A percentile compares a stretch with the other conserved stretches of the same genome.
Conservation (phyloP, 2,329 filamentous ascomycete species). For the Cladosporium colombiae region DNA sequence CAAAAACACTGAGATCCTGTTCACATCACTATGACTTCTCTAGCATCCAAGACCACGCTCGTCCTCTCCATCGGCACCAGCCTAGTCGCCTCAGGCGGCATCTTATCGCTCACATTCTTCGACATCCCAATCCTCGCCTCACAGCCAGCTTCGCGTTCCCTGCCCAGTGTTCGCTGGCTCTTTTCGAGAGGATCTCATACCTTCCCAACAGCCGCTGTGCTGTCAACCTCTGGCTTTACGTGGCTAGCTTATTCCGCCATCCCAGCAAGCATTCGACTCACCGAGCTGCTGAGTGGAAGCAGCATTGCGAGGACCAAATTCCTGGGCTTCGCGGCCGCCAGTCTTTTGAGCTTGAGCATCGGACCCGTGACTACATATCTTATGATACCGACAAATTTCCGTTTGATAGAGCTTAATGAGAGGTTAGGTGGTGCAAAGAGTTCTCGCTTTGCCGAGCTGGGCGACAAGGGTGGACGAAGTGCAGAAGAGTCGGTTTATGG, state of each 20-base stretch:
- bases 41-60: conserved; percentile 1
- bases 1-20: neutral
- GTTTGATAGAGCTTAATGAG: conserved; percentile 34
- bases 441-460: conserved; percentile 24
- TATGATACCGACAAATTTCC: conserved; percentile 34
- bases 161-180: conserved; percentile 31
- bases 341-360: conserved; percentile 28
- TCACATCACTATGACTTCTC: neutral
- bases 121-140: conserved; percentile 30
- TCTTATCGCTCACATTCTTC: conserved; percentile 30
- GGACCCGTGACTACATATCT: conserved; percentile 26
- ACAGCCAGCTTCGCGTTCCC: conserved; percentile 31
- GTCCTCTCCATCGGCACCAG: conserved; percentile 27
- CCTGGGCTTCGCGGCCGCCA: conserved; percentile 20
- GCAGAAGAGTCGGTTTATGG: conserved; percentile 31
- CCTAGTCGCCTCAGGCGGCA: conserved; percentile 27
- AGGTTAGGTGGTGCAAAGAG: conserved; percentile 30
- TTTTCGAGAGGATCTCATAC: conserved; percentile 32
- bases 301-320: neutral
- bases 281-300: conserved; percentile 23
- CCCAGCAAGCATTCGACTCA: conserved; percentile 17
- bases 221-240: conserved; percentile 28
- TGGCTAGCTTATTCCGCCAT: conserved; percentile 30
- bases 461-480: conserved; percentile 21
- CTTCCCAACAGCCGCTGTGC: conserved; percentile 28